Evolutionary conservation across 2,329 filamentous ascomycete genomes (phyloP), one percentile per base, ranked within the genome.

Genomic region (Fonsecaea erecta): DNA sequence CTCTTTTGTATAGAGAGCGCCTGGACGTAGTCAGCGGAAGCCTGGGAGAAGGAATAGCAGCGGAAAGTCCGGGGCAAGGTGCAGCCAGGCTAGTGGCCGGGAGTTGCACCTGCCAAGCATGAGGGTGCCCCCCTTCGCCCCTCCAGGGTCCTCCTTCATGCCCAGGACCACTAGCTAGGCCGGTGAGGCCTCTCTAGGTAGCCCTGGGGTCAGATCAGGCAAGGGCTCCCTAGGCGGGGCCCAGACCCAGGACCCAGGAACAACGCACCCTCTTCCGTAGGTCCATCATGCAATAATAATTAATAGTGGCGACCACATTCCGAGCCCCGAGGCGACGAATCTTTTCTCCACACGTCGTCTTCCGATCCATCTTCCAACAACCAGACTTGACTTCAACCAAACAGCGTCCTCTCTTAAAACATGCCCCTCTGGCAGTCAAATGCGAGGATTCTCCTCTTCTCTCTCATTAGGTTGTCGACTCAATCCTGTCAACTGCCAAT

Each of bases 311-410:
- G 12, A 37, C 18, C 34, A 40, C 12, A 57, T 28, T 32, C 55
- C 55, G 35, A 43, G 6, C 26, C 28, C 56, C 28, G 43, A 58
- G n/a, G 16, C 57, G 51, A 46, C 58, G 48, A 61, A 54, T 61
- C 32, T 28, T 28, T 53, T 61, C 58, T 54, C 58, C 58, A 61
- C 58, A 61, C 58, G 51, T 61, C 32, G 34, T 43, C 58, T 35
- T 58, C 55, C 43, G 46, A 60, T 46, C 51, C 28, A n/a, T 18
- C 21, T 37, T 56, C 21, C 53, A 46, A 53, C 52, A 62, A 56
- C n/a, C 60, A 52, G 24, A 30, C 48, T 40, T 51, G 43, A 56
- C 51, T 56, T 53, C 12, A 43, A 26, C 30, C 46, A 26, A 37
- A 21, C 48, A 28, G 51, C 18, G 32, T 3, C 46, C 57, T 32